Evolutionary conservation across 176 grass and related monocot genomes (phyloP), one percentile per base, ranked within the genome.

Genomic region (Thalia dealbata): DNA sequence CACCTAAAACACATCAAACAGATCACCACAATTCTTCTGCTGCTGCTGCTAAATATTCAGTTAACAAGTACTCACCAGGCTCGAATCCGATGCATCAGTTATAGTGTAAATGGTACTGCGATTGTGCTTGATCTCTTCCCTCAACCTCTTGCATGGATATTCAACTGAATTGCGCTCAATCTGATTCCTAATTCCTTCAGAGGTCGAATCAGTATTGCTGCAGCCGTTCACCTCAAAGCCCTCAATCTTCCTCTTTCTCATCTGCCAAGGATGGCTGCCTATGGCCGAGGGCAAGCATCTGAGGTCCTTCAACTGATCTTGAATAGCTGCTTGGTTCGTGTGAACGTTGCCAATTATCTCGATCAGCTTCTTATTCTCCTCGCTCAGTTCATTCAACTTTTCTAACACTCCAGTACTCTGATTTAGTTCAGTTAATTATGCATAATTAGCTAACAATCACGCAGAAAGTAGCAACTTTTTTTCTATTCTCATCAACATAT

Each of bases 361-460:
- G 0, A 7, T 80, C 3, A 96, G 72, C 72, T 77, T 78, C 71
- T 88, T 79, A 79, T 89, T 91, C 77, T 89, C 89, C 84, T 85
- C 77, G n/a, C 55, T 91, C 15, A 89, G 44, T 67, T 91, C 75
- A 4, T 73, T 85, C 56, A 96, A 5, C 65, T 69, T 83, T 87
- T 96, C 86, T 0, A 89, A 15, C 0, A 30, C 41, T 43, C 52
- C 85, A 0, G 29, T 52, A 38, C 32, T 38, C 32, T 38, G 32
- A 38, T 82, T 83, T 79, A n/a, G 44, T 41, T 7, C 10, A 32
- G 3, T 23, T 27, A 64, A n/a, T n/a, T n/a, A n/a, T n/a, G n/a
- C n/a, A n/a, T n/a, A n/a, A n/a, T 60, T 59, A 32, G 14, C 3
- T 24, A n/a, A 23, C 7, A 50, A 60, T n/a, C n/a, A 0, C 32